These are phyloP conservation scores for Penicillium bialowiezense DNA, from an alignment of 495 filamentous ascomycete genomes.

Conservation along the genomic window DNA sequence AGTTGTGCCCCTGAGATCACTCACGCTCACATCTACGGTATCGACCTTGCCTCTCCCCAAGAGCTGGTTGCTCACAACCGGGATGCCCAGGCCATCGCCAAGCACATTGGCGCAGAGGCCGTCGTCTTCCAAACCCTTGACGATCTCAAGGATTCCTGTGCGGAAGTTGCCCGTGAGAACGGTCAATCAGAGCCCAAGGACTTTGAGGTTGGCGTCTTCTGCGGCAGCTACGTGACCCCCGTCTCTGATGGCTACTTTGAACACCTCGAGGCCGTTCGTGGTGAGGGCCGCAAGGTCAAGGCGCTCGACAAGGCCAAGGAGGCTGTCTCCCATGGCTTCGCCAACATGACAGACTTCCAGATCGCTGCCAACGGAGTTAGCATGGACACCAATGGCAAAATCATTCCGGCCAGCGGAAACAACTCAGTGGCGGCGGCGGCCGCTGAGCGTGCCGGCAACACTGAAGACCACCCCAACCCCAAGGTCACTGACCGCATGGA, in stretches of 20 bases:
- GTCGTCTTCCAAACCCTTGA: constrained; percentile 88
- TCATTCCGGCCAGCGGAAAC: constrained; percentile 42
- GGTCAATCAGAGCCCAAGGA: constrained; percentile 51
- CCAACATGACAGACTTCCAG: constrained; percentile 57
- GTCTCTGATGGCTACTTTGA: constrained; percentile 84
- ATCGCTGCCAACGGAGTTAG: constrained; percentile 62
- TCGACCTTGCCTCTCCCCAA: constrained; percentile 78
- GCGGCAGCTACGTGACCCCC: constrained; percentile 82
- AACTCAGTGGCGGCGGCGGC: not conserved
- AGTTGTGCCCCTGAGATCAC: constrained; percentile 86
- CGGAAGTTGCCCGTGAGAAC: constrained; percentile 57
- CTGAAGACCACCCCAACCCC: constrained; percentile 27
- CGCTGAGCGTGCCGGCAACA: constrained; percentile 8
- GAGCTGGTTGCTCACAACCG: constrained; percentile 86
- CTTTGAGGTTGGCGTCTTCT: constrained; percentile 97
- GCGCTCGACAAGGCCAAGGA: constrained; percentile 66
- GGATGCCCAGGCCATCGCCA: constrained; percentile 63
- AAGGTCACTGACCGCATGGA: constrained; percentile 55
- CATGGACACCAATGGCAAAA: constrained; percentile 54
- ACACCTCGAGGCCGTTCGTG: constrained; percentile 72
- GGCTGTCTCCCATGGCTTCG: constrained; percentile 64
- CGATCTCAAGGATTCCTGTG: constrained; percentile 78
- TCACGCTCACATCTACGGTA: constrained; percentile 79
- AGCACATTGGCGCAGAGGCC: constrained; percentile 84
- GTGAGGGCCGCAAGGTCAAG: constrained; percentile 71